Conservation (phyloP, 2,329 filamentous ascomycete genomes). For the Tympanopsis confertula region DNA sequence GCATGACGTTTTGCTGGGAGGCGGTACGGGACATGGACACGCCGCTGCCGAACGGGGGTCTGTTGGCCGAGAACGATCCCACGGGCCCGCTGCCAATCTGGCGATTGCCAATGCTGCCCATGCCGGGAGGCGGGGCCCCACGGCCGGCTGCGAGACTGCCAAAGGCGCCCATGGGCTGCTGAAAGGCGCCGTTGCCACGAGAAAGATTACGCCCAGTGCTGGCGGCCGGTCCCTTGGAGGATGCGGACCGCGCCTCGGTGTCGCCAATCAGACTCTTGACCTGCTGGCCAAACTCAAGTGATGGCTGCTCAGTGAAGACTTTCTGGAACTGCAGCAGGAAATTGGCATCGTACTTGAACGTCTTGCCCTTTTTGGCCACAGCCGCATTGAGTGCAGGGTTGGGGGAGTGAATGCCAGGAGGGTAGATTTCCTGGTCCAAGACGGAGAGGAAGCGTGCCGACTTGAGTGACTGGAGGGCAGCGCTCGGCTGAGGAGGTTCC, state of each 20-base stretch:
- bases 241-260: conserved; percentile 33
- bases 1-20: conserved; percentile 45
- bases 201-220: conserved; percentile 38
- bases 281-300: conserved; percentile 81
- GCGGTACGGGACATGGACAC: conserved; percentile 54
- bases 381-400: conserved; percentile 82
- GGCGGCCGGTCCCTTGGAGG: conserved; percentile 45
- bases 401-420: conserved; percentile 74
- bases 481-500: conserved; percentile 84
- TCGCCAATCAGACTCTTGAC: conserved; percentile 82
- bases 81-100: conserved; percentile 24
- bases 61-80: conserved; percentile 47
- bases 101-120: not conserved
- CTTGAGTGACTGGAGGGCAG: conserved; percentile 85
- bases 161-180: conserved; percentile 60
- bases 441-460: conserved; percentile 83
- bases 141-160: conserved; percentile 25
- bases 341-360: conserved; percentile 87
- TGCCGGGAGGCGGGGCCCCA: conserved; percentile 55
- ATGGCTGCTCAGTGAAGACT: conserved; percentile 94
- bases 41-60: conserved; percentile 50
- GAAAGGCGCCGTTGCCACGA: conserved; percentile 35
- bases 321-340: conserved; percentile 94
- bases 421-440: conserved; percentile 70
- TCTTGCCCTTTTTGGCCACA: conserved; percentile 66